A percentile compares a stretch with the other conserved stretches of the same genome.
Evolutionary conservation across 768 basidiomycete genomes (phyloP).

Genomic region (Pulveroboletus sp.): DNA sequence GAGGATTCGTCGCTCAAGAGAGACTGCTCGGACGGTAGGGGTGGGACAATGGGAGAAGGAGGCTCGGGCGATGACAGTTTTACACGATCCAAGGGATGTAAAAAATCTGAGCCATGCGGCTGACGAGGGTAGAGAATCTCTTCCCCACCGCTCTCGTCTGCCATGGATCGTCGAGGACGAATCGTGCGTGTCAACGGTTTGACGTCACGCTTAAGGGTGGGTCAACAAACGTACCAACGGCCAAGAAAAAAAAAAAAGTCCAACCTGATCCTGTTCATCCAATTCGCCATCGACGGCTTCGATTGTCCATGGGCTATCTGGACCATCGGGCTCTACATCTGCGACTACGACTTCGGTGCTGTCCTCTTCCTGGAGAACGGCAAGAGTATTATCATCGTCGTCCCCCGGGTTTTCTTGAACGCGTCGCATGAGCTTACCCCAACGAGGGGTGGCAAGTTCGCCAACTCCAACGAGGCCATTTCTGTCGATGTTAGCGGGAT

Average conservation of each 20-base stretch:
- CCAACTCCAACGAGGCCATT: slow-evolving; percentile 89
- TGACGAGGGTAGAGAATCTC: slow-evolving; percentile 86
- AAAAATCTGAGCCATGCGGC: slow-evolving; percentile 27
- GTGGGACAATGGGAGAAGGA: slow-evolving; percentile 27
- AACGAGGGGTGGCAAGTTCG: slow-evolving; percentile 94
- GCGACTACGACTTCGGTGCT: slow-evolving; percentile 25
- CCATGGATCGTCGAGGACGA: slow-evolving; percentile 58
- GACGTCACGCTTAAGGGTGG: slow-evolving; percentile 38
- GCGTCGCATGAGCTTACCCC: slow-evolving; percentile 56
- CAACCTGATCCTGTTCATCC: slow-evolving; percentile 67
- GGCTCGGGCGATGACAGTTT: slow-evolving; percentile 28
- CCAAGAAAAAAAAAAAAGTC: slow-evolving; percentile 14
- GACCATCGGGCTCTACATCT: slow-evolving; percentile 45
- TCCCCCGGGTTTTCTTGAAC: slow-evolving; percentile 34
- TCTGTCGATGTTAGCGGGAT: slow-evolving; percentile 80
- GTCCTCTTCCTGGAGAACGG: slow-evolving; percentile 29
- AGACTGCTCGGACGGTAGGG: slow-evolving; percentile 29
- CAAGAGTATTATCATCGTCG: slow-evolving; percentile 37
- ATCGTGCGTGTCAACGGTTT: slow-evolving; percentile 45
- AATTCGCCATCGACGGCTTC: slow-evolving; percentile 79
- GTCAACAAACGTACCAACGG: not conserved
- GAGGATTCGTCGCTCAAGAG: slow-evolving; percentile 27
- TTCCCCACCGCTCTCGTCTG: slow-evolving; percentile 85
- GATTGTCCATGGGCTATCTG: slow-evolving; percentile 86
- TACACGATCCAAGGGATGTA: slow-evolving; percentile 31